These are phyloP conservation scores for Furcasterigmium furcatum DNA, from an alignment of 2,329 filamentous ascomycete genomes.

Conservation along the genomic window DNA sequence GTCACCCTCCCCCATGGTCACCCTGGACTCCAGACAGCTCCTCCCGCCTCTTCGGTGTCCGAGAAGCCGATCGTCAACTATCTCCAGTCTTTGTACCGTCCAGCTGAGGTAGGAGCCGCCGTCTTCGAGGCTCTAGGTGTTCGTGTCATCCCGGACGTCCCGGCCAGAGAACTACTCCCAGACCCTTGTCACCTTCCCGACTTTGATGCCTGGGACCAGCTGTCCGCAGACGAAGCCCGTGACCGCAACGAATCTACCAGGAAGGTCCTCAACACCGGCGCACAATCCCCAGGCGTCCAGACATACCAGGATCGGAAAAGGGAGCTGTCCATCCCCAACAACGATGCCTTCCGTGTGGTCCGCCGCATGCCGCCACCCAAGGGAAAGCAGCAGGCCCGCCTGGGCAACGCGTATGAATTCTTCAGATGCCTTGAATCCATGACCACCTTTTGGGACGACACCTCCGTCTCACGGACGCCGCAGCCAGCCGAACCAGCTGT, in stretches of 20 bases:
- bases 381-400: constrained; percentile 49
- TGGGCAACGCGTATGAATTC: constrained; percentile 65
- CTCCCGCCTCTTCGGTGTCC: constrained; percentile 12
- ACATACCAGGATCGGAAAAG: constrained; percentile 56
- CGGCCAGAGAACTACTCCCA: constrained; percentile 49
- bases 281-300: constrained; percentile 52
- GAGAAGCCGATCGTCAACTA: constrained; percentile 41
- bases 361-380: constrained; percentile 52
- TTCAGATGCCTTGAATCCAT: constrained; percentile 60
- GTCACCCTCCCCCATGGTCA: constrained; percentile 45
- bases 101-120: constrained; percentile 40
- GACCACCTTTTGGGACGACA: constrained; percentile 60
- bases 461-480: constrained; percentile 28
- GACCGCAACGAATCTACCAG: constrained; percentile 46
- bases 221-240: constrained; percentile 46
- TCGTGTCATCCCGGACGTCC: constrained; percentile 48
- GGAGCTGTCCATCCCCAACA: constrained; percentile 54
- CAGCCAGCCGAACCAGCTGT: constrained; percentile 28
- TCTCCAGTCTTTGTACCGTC: constrained; percentile 52
- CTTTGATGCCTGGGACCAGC: constrained; percentile 46
- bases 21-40: constrained; percentile 18
- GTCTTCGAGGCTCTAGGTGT: constrained; percentile 58
- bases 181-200: constrained; percentile 50
- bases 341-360: constrained; percentile 58
- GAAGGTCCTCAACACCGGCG: constrained; percentile 47